Base-by-base conservation (phyloP, 2,329 filamentous ascomycete species). In the Cercospora zeina region DNA sequence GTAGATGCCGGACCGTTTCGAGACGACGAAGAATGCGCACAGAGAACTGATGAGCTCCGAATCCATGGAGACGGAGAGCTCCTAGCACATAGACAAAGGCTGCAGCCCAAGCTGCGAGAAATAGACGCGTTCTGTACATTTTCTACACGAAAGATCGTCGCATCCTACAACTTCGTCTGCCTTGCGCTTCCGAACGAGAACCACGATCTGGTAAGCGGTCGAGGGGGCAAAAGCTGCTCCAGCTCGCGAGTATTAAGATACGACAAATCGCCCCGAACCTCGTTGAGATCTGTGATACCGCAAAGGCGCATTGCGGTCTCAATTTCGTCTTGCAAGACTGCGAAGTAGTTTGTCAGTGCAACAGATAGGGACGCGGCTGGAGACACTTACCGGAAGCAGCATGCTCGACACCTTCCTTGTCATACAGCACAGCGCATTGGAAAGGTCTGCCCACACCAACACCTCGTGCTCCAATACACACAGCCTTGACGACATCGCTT, bases 251-350 rank as follows among this genome's bases (percentile, higher is more conserved):
- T 78, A 63, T 88, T 87, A 24, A 89, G 61, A 54, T 70, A 74
- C 16, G 67, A 73, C 71, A 87, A 76, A 0, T 86, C 85, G 0
- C 86, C 85, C 65, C 87, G 82, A 4, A 86, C 79, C 70, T 87
- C 80, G 58, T 83, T 79, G 9, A 89, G 74, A 64, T 83, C 80
- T 1, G 84, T 87, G 34, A 89, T 79, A 1, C 87, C 87, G 61
- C 87, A 83, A 72, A 88, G 80, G 27, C 83, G 81, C 87, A 89
- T 89, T 1, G 85, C 85, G 1, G 83, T 87, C 67, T 86, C 82
- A 3, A 89, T 73, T 71, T 89, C 87, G 63, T 89, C 86, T 30
- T 74, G 72, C 45, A 81, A 69, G 13, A 80, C 77, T 74, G 54
- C 4, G 51, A 24, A 37, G 34, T 8, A 47, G 58, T 69, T 47